Conservation (phyloP, 495 filamentous ascomycete genomes). For the Aspergillus asperescens region DNA sequence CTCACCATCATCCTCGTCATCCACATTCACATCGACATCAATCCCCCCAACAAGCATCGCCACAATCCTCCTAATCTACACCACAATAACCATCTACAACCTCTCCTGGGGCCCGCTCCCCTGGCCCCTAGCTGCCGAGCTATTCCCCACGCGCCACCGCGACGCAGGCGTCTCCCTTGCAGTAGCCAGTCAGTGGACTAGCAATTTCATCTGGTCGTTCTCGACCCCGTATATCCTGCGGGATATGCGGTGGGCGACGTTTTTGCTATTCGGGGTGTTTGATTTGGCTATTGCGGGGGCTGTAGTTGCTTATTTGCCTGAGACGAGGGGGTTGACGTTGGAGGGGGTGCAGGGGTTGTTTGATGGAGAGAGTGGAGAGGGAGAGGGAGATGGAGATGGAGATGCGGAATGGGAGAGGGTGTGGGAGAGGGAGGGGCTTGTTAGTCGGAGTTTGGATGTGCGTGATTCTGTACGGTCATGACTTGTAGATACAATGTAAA, state of each 20-base stretch:
- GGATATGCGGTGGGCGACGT: slow-evolving; percentile 46
- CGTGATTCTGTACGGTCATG: no score
- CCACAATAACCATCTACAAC: slow-evolving; percentile 44
- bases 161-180: slow-evolving; percentile 45
- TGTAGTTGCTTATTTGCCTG: slow-evolving; percentile 44
- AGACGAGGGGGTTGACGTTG: slow-evolving; percentile 67
- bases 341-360: slow-evolving; percentile 67
- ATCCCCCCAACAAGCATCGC: slow-evolving; percentile 16
- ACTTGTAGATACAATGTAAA: no score
- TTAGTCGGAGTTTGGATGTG: neutral
- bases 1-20: neutral
- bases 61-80: slow-evolving; percentile 47
- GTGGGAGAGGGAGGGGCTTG: slow-evolving; percentile 2
- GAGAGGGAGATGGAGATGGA: neutral
- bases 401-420: neutral
- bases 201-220: slow-evolving; percentile 50
- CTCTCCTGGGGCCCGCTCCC: slow-evolving; percentile 38
- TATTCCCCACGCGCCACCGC: slow-evolving; percentile 47
- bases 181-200: slow-evolving; percentile 49
- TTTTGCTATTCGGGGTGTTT: slow-evolving; percentile 43
- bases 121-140: slow-evolving; percentile 39
- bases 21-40: neutral
- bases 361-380: slow-evolving; percentile 19
- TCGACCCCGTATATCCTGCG: slow-evolving; percentile 49
- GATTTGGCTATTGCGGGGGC: slow-evolving; percentile 38